Conservation (phyloP, 176 grass and related monocot genomes). For the Pontederia crassipes region DNA sequence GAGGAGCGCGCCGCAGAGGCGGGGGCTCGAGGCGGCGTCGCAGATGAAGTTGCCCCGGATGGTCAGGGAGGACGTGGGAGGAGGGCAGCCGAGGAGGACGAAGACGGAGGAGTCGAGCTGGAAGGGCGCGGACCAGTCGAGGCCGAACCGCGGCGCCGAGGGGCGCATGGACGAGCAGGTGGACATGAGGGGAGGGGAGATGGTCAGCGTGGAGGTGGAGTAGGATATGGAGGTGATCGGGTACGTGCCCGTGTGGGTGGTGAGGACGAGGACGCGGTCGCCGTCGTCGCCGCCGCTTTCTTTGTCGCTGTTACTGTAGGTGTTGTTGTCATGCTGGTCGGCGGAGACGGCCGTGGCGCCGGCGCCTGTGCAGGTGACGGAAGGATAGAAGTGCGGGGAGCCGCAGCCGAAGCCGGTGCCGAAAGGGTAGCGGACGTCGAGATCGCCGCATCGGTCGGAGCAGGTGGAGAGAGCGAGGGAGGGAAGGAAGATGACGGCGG, state of each 20-base stretch:
- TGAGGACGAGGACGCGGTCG: neutral
- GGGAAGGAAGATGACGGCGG: neutral
- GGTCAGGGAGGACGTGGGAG: neutral
- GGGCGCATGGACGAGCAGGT: conserved; percentile 13
- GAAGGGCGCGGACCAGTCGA: conserved; percentile 14
- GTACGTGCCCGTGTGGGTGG: conserved; percentile 6
- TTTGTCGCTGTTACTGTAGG: too few relatives aligned
- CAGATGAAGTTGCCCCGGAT: conserved; percentile 4
- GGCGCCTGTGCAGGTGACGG: conserved; percentile 7
- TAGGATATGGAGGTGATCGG: conserved; percentile 18
- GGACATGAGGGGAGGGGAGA: conserved; percentile 11
- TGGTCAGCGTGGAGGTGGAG: conserved; percentile 9
- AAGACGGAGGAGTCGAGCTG: conserved; percentile 5
- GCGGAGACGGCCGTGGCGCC: neutral
- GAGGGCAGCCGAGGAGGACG: conserved; percentile 6
- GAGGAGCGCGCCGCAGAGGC: conserved; percentile 9
- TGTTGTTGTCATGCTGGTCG: neutral
- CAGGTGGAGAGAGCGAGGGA: neutral
- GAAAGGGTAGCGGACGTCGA: conserved; percentile 16
- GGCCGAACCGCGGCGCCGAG: neutral
- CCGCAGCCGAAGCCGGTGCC: conserved; percentile 14
- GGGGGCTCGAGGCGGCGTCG: conserved; percentile 4
- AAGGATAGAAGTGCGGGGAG: conserved; percentile 11
- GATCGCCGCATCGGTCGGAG: conserved; percentile 1
- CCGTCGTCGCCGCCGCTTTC: neutral